These are phyloP conservation scores for Holtermanniella nyarrowii DNA, from an alignment of 768 basidiomycete genomes.

Conservation along the genomic window DNA sequence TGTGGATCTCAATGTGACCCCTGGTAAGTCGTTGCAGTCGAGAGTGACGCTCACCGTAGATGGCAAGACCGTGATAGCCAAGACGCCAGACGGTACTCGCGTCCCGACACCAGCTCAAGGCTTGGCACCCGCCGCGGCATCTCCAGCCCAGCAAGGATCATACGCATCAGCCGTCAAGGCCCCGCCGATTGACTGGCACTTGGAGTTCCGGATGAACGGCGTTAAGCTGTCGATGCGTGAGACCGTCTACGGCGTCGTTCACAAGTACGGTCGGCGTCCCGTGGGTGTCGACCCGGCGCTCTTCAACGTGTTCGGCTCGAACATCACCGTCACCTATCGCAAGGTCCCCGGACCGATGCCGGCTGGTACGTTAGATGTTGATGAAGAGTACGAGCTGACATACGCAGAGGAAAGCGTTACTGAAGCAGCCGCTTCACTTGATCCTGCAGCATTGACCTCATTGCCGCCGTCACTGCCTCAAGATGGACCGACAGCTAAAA, in stretches of 20 bases:
- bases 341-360: slow-evolving; percentile 77
- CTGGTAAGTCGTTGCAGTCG: slow-evolving; percentile 43
- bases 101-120: slow-evolving; percentile 71
- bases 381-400: slow-evolving; percentile 61
- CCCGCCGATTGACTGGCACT: slow-evolving; percentile 90
- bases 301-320: slow-evolving; percentile 61
- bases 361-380: slow-evolving; percentile 13
- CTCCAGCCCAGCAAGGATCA: slow-evolving; percentile 43
- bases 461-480: slow-evolving; percentile 68
- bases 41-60: slow-evolving; percentile 45
- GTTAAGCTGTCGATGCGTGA: slow-evolving; percentile 70
- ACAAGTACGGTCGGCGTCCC: slow-evolving; percentile 37
- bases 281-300: slow-evolving; percentile 4
- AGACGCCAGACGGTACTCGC: slow-evolving; percentile 92
- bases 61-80: slow-evolving; percentile 86
- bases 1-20: slow-evolving; percentile 68
- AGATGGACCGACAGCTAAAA: slow-evolving; percentile 76
- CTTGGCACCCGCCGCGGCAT: slow-evolving; percentile 38
- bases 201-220: slow-evolving; percentile 90
- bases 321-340: slow-evolving; percentile 81
- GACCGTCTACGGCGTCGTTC: slow-evolving; percentile 93
- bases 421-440: slow-evolving; percentile 24
- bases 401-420: slow-evolving; percentile 9
- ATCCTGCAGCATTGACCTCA: slow-evolving; percentile 28
- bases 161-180: slow-evolving; percentile 91